phyloP scores from a whole-genome alignment of 805 yeast species.

The Tetrapisispora fleetii region DNA sequence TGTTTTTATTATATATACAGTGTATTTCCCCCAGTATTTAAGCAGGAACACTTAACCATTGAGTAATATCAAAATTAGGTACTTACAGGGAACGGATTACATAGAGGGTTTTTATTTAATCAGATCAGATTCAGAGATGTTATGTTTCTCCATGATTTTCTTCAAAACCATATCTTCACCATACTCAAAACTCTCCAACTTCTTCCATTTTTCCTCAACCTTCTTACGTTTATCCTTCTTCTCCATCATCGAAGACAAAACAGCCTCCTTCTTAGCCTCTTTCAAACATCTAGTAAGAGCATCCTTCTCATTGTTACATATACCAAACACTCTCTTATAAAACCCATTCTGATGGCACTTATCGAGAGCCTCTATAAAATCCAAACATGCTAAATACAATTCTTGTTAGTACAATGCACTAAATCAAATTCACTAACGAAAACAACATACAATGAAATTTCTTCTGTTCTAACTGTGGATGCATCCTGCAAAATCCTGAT shows the following conservation, averaged over 20 bases:
- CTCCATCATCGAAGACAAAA: slow-evolving; percentile 41
- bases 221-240: slow-evolving; percentile 48
- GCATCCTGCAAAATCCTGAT: slow-evolving; percentile 28
- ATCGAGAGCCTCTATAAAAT: slow-evolving; percentile 77
- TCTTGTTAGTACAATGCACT: background rate
- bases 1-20: no score
- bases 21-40: no score
- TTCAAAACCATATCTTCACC: slow-evolving; percentile 67
- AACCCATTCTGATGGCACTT: slow-evolving; percentile 73
- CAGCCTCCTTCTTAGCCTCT: slow-evolving; percentile 56
- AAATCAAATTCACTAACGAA: background rate
- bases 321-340: slow-evolving; percentile 62
- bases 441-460: slow-evolving; percentile 35
- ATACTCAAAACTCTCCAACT: slow-evolving; percentile 64
- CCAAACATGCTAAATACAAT: slow-evolving; percentile 49
- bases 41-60: background rate
- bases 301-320: slow-evolving; percentile 76
- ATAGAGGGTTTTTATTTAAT: background rate
- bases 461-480: slow-evolving; percentile 44
- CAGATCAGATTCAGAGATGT: background rate
- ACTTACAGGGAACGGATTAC: background rate
- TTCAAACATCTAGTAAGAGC: slow-evolving; percentile 74
- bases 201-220: slow-evolving; percentile 47
- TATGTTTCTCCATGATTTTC: slow-evolving; percentile 49
- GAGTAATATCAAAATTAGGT: background rate